These are phyloP conservation scores for Cryptococcus sp. DNA, from an alignment of 1,284 basidiomycete species.

Conservation along the genomic window DNA sequence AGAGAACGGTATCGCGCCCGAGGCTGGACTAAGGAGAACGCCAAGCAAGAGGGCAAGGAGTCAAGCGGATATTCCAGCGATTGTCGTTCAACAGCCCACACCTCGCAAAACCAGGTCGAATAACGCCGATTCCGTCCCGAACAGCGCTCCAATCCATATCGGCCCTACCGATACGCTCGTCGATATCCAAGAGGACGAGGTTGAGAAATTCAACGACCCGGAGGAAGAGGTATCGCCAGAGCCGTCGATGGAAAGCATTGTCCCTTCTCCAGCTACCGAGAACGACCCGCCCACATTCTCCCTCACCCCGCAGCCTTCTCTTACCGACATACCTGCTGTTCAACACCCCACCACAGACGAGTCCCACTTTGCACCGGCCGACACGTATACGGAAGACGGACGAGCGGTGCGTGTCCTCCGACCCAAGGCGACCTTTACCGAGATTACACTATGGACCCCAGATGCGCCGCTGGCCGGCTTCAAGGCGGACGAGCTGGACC, in stretches of 20 bases:
- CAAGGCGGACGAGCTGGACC: conserved; percentile 14
- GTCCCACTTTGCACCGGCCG: background rate
- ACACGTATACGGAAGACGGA: background rate
- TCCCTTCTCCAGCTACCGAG: conserved; percentile 35
- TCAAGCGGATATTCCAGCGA: background rate
- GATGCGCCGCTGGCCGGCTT: conserved; percentile 37
- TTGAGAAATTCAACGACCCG: background rate
- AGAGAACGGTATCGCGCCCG: background rate
- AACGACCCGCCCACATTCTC: conserved; percentile 28
- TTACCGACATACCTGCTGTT: background rate
- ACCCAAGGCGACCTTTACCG: conserved; percentile 25
- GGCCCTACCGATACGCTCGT: background rate
- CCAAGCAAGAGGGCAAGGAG: conserved; percentile 1
- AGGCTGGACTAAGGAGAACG: conserved; percentile 1
- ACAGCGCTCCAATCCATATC: background rate
- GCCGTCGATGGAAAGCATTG: conserved; percentile 7
- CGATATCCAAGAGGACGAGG: background rate
- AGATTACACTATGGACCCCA: conserved; percentile 38
- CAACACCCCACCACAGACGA: background rate
- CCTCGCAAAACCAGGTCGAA: background rate
- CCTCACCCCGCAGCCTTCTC: conserved; percentile 1
- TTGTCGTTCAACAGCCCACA: conserved; percentile 5
- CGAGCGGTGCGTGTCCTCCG: conserved; percentile 16
- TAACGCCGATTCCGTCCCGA: too few relatives aligned
- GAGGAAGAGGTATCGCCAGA: conserved; percentile 2